These are phyloP conservation scores for Pythium angustatum DNA, from an alignment of 352 stramenopile genomes.

Conservation along the genomic window DNA sequence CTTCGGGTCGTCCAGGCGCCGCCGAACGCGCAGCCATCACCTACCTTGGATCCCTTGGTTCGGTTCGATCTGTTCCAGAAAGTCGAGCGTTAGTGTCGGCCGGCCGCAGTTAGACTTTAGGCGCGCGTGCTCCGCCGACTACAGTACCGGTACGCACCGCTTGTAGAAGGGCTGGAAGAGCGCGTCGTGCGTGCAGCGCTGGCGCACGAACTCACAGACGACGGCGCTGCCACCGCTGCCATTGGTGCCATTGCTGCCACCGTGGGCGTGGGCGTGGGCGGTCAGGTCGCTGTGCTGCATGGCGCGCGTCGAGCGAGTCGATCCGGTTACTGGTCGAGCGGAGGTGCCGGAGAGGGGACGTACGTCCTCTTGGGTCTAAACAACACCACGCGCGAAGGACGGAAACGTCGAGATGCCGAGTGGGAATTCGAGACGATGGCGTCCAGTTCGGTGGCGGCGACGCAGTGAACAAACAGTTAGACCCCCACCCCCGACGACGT, in stretches of 20 bases:
- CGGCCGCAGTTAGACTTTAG: too few relatives aligned
- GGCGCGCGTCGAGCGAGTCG: too few relatives aligned
- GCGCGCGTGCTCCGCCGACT: too few relatives aligned
- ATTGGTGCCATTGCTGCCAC: too few relatives aligned
- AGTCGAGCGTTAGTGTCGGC: background rate
- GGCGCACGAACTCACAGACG: constrained; percentile 18
- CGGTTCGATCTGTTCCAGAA: constrained; percentile 7
- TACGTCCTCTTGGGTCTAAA: background rate
- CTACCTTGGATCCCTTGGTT: constrained; percentile 40
- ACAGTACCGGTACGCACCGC: constrained; percentile 14
- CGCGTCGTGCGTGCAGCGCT: constrained; percentile 9
- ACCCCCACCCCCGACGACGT: background rate
- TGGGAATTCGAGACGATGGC: constrained; percentile 11
- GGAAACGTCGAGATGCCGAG: background rate
- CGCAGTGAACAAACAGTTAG: background rate
- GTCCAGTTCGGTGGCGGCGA: constrained; percentile 15
- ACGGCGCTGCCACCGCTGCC: too few relatives aligned
- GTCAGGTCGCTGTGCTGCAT: background rate
- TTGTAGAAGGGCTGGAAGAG: constrained; percentile 23
- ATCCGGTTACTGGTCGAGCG: background rate
- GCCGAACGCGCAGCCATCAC: too few relatives aligned
- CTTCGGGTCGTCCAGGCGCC: background rate
- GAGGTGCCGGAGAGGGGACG: background rate
- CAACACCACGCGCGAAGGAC: background rate
- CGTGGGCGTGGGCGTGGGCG: background rate